Evolutionary conservation across 2,329 filamentous ascomycete species (phyloP), one percentile per base, ranked within the genome.

Genomic region (Pseudopyrenochaeta lycopersici): DNA sequence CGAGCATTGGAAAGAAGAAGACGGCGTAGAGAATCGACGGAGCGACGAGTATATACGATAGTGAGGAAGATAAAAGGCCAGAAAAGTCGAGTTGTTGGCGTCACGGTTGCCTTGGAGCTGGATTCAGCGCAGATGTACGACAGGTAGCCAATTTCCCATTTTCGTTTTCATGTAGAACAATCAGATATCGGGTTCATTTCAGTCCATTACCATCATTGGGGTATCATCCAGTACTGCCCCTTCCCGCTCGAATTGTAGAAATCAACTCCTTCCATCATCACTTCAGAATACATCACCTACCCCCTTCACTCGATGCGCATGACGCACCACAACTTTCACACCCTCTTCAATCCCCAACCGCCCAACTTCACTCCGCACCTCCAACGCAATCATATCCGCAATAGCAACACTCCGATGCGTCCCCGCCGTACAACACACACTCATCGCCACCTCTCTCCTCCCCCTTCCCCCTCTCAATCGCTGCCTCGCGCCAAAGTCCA

Each of bases 1-100:
- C 93, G 40, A 92, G 90, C 73, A 96, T 97, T 77, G 87, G 83
- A 60, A 84, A 81, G 75, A 82, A 82, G 71, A 82, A 76, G 68
- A 67, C 60, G 32, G 66, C 59, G 17, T 75, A 60, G 56, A 54
- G 3, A 14, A 4, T 9, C 7, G 29, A 2, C 11, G 29, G 21
- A 7, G 21, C 36, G 30, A 23, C 4, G 14, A 2, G 17, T 39
- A 30, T 45, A 35, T 50, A 53, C 15, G 49, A 46, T 3, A 39
- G 3, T 17, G 9, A 29, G 17, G 21, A 38, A 46, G 43, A 39
- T 21, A 36, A 33, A 41, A 46, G 33, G 17, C 39, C 44, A 21
- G 31, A 52, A 47, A 41, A 50, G 36, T 39, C 36, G 21, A 18
- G 32, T 32, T 39, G 30, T 31, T 30, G 46, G 42, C 35, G 47